Base-by-base conservation (phyloP, 257 asterid genomes). In the Datura wrightii region DNA sequence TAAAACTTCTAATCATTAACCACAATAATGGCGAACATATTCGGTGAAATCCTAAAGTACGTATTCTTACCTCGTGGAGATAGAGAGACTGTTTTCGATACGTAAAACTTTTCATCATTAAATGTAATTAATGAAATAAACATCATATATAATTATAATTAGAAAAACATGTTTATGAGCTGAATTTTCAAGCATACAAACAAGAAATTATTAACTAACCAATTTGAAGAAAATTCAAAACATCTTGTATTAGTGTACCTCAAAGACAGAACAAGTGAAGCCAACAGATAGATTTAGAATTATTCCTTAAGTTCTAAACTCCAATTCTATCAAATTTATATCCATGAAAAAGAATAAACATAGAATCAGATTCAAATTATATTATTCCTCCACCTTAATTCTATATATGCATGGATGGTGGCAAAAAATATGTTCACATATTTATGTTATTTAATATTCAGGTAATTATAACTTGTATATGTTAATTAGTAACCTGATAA, bases 281-380 rank as follows among this genome's bases (percentile, higher is more conserved):
- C 10, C 79, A 42, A 71, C 53, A 19, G 41, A 74, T 46, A 19
- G 19, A 19, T 72, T 19, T 5, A 6, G 8, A 46, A 19, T 48
- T 48, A 24, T 13, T 74, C 42, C 59, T 48, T 48, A 11, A 46
- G 42, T 19, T 31, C 6, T 74, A 24, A 74, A 24, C 41, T 19
- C 13, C 19, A 24, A 74, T 11, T 19, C 24, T 48, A 74, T 48
- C 60, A 24, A 74, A 74, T 74, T 74, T 48, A 74, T 48, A 74
- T 72, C 19, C 60, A 24, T 74, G 42, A 48, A 48, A 74, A 74
- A 13, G 80, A 44, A 72, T 37, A 72, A 74, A 24, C 13, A 74
- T 74, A 48, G 81, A 74, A 74, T 74, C 81, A 48, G 60, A 48
- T 46, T 74, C 60, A 24, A 0, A 24, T 24, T 24, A 24, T 10